phyloP scores from a whole-genome alignment of 192 early-diverging fungal genomes.

The Geranomyces michiganensis region DNA sequence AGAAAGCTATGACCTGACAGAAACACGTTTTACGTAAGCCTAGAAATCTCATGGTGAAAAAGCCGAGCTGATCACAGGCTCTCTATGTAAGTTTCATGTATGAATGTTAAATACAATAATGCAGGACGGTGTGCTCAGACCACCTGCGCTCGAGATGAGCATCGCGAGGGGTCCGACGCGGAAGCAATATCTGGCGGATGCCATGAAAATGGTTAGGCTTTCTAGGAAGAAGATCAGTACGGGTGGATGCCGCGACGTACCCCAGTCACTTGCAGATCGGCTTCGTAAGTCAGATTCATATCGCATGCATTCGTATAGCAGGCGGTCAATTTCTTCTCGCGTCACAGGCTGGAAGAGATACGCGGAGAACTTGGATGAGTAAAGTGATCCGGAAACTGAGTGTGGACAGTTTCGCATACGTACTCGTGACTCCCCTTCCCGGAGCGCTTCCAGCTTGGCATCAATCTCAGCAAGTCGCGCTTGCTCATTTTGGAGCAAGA shows the following conservation, averaged over 20 bases:
- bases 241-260: background rate
- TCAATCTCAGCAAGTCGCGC: slow-evolving; percentile 19
- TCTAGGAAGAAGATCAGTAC: background rate
- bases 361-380: background rate
- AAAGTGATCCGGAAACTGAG: background rate
- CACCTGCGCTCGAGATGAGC: slow-evolving; percentile 1
- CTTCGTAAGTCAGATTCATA: slow-evolving; percentile 11
- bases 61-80: too few species aligned
- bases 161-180: background rate
- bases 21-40: too few species aligned
- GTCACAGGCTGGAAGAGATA: slow-evolving; percentile 21
- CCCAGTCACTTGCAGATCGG: slow-evolving; percentile 1
- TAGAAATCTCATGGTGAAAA: too few species aligned
- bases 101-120: too few species aligned
- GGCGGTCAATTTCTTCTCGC: slow-evolving; percentile 9
- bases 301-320: slow-evolving; percentile 20
- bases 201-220: background rate
- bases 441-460: slow-evolving; percentile 11
- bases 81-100: too few species aligned
- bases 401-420: background rate
- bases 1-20: too few species aligned
- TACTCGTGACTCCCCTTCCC: slow-evolving; percentile 14
- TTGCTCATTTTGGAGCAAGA: slow-evolving; percentile 15
- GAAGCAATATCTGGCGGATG: background rate
- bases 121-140: too few species aligned